These are phyloP conservation scores for Aspergillus indologenus DNA, from an alignment of 495 filamentous ascomycete genomes.

Conservation along the genomic window DNA sequence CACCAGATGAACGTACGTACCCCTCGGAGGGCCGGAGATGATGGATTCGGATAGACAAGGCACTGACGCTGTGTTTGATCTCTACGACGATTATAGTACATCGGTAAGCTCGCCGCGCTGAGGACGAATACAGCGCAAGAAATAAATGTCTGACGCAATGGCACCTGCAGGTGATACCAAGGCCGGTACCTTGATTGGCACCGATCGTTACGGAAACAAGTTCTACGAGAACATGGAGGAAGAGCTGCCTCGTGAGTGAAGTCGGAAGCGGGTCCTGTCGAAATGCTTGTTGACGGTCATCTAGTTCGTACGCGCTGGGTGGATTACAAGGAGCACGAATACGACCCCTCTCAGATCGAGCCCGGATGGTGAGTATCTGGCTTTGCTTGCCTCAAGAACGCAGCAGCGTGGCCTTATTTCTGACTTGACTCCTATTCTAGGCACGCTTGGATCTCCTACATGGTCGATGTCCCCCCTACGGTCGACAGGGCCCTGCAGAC, in stretches of 20 bases:
- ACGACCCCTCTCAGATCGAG: constrained; percentile 87
- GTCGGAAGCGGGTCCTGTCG: neutral
- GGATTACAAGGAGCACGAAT: constrained; percentile 87
- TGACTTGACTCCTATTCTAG: constrained; percentile 34
- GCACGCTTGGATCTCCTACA: constrained; percentile 96
- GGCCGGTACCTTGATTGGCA: constrained; percentile 80
- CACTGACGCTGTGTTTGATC: constrained; percentile 23
- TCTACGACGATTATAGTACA: constrained; percentile 53
- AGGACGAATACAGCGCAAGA: constrained; percentile 4
- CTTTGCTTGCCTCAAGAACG: constrained; percentile 2
- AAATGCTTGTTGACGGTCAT: constrained; percentile 6
- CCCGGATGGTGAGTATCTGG: constrained; percentile 70
- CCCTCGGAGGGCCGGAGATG: constrained; percentile 13
- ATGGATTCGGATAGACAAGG: constrained; percentile 12
- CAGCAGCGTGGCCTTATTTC: neutral
- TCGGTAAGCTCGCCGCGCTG: constrained; percentile 48
- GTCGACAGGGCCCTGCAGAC: constrained; percentile 69
- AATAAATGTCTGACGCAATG: constrained; percentile 25
- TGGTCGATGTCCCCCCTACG: constrained; percentile 81
- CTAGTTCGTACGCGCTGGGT: constrained; percentile 96
- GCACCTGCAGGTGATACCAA: constrained; percentile 83
- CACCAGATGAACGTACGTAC: constrained; percentile 85
- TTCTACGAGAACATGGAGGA: constrained; percentile 91
- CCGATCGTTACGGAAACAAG: constrained; percentile 92
- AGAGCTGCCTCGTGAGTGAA: constrained; percentile 79